Base-by-base conservation (phyloP, 768 basidiomycete genomes). In the Leccinum variicolor region DNA sequence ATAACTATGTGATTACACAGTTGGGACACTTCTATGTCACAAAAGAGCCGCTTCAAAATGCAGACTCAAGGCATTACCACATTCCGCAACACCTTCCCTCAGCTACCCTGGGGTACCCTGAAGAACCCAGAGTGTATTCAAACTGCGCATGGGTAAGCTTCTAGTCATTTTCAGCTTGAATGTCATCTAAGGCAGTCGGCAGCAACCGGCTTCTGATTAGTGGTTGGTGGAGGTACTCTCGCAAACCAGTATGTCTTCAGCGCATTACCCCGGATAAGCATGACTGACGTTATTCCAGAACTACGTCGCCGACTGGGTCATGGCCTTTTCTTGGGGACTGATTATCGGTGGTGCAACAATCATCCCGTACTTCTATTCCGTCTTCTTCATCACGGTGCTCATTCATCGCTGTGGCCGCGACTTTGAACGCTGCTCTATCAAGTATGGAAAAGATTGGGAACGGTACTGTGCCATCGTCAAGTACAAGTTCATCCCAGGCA, bases 21-120 rank as follows among this genome's bases (percentile, higher is more conserved):
- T 66, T 98, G 91, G 82, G 97, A 99, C 65, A 89, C 91, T 17
- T 80, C 94, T 2, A 96, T 94, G 92, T 85, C 93, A 4, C 96
- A 98, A 70, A 98, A 99, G 77, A 94, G 92, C 62, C 86, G 86
- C 61, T 98, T 98, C 83, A 96, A 97, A 72, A 96, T 98, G 90
- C 90, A 96, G 70, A 89, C 89, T 39, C 92, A 94, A 66, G 95
- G 94, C 21, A 91, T 90, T 63, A 87, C 82, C 65, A 81, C 78
- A 39, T 89, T 87, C 77, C 89, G 97, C 67, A 87, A 87, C 66
- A 88, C 94, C 0, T 98, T 98, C 86, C 97, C 97, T 55, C 91
- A 95, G 67, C 77, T 97, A 9, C 95, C 96, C 0, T 81, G 92
- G 71, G 82, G 86, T 59, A 84, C 83, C 6, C 75, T 98, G 60